A percentile compares a stretch with the other conserved stretches of the same genome.
These are phyloP conservation scores for Dimargaris verticillata DNA, from an alignment of 192 early-diverging fungal species.

Conservation along the genomic window DNA sequence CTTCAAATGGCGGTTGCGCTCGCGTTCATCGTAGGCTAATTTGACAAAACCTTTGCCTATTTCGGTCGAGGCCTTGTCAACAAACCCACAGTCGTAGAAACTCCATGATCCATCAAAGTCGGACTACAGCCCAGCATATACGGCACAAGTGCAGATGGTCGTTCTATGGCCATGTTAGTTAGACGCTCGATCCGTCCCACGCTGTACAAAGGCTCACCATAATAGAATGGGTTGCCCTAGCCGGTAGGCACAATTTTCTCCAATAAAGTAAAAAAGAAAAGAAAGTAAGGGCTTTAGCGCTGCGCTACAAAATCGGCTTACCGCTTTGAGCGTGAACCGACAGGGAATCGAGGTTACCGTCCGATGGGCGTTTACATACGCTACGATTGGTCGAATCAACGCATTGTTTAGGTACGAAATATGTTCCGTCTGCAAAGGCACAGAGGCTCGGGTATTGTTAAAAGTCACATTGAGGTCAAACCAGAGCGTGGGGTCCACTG, in stretches of 20 bases:
- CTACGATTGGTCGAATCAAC: slow-evolving; percentile 81
- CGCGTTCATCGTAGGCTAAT: slow-evolving; percentile 63
- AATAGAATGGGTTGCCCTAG: too few relatives aligned
- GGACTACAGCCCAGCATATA: background rate
- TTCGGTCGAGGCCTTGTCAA: slow-evolving; percentile 55
- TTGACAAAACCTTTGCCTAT: slow-evolving; percentile 66
- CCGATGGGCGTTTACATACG: slow-evolving; percentile 85
- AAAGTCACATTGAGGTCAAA: slow-evolving; percentile 75
- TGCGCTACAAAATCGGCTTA: too few relatives aligned
- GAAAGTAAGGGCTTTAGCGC: too few relatives aligned
- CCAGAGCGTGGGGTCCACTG: slow-evolving; percentile 13
- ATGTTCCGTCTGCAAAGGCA: slow-evolving; percentile 56
- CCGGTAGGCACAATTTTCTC: too few relatives aligned
- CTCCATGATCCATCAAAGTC: slow-evolving; percentile 93
- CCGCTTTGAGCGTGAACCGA: slow-evolving; percentile 55
- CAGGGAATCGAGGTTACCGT: slow-evolving; percentile 70
- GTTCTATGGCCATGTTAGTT: too few relatives aligned
- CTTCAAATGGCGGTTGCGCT: slow-evolving; percentile 64
- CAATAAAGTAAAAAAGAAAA: too few relatives aligned
- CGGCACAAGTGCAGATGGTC: too few relatives aligned
- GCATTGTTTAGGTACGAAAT: slow-evolving; percentile 66
- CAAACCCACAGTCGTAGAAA: slow-evolving; percentile 63
- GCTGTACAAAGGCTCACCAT: too few relatives aligned
- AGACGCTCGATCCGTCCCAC: too few relatives aligned
- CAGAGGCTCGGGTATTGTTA: slow-evolving; percentile 78